A percentile compares a stretch with the other conserved stretches of the same genome.
Conservation (phyloP, 805 yeast genomes). For the Torulaspora franciscae region DNA sequence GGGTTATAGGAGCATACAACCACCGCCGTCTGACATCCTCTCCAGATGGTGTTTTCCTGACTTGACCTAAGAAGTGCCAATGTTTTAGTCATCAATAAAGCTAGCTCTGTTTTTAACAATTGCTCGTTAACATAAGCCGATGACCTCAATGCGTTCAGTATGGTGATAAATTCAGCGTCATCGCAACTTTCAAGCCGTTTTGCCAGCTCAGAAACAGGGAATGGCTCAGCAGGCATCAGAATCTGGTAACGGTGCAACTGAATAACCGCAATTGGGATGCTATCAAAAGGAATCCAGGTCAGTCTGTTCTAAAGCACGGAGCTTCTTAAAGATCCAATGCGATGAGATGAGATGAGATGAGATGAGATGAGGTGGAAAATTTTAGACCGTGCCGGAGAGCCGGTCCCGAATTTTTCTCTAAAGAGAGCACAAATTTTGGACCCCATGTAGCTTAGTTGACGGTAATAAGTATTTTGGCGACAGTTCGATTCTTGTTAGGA, state of each 20-base stretch:
- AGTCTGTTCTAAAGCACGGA: neutral
- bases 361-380: slow-evolving; percentile 11
- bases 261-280: neutral
- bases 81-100: slow-evolving; percentile 34
- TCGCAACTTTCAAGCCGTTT: slow-evolving; percentile 27
- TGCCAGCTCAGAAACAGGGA: slow-evolving; percentile 27
- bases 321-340: neutral
- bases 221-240: slow-evolving; percentile 10
- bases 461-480: neutral
- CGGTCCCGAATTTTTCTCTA: neutral
- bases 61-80: slow-evolving; percentile 43
- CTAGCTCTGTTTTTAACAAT: slow-evolving; percentile 32
- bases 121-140: slow-evolving; percentile 31
- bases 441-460: neutral
- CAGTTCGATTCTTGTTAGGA: neutral
- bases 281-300: neutral
- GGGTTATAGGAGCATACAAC: slow-evolving; percentile 41
- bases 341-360: slow-evolving; percentile 11
- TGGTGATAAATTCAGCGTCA: slow-evolving; percentile 30
- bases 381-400: neutral
- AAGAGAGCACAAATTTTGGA: neutral
- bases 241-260: neutral
- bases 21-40: slow-evolving; percentile 50
- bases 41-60: slow-evolving; percentile 49
- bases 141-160: slow-evolving; percentile 27